Evolutionary conservation across 805 yeast genomes (phyloP).

Genomic region (Spencermartinsiella europaea): DNA sequence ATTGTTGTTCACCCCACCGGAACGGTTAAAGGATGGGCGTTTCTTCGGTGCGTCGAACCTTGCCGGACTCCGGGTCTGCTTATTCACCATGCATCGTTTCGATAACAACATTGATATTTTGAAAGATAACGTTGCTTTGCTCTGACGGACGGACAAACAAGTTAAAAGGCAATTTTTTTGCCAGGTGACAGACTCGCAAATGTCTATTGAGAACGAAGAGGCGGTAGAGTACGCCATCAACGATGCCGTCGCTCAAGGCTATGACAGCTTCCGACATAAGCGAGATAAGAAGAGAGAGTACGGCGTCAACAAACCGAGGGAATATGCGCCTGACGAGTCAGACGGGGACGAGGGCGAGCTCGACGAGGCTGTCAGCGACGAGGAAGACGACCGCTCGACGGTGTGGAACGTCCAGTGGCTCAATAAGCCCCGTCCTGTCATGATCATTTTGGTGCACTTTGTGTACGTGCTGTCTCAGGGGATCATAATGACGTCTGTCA

Average conservation of each 20-base stretch:
- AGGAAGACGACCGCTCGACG: not conserved
- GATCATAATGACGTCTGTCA: slow-evolving; percentile 12
- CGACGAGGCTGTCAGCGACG: not conserved
- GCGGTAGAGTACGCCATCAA: slow-evolving; percentile 6
- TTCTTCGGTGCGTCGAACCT: not conserved
- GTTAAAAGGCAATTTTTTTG: no score
- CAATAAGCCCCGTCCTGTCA: slow-evolving; percentile 1
- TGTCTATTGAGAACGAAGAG: slow-evolving; percentile 1
- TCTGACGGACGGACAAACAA: no score
- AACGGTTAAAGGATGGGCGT: no score
- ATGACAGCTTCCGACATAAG: not conserved
- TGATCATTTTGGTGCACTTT: slow-evolving; percentile 10
- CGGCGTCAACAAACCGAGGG: not conserved
- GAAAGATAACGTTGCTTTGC: no score
- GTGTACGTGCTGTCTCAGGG: slow-evolving; percentile 18
- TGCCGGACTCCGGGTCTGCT: not conserved
- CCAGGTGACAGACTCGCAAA: no score
- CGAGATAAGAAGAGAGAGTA: not conserved
- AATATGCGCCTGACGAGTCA: not conserved
- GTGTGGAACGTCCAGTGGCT: not conserved
- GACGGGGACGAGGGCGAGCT: not conserved
- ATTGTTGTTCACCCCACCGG: no score
- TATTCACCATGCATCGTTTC: not conserved
- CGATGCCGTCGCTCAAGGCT: slow-evolving; percentile 2
- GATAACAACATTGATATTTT: not conserved